Percentiles rank a stretch among this genome's conserved stretches.
Evolutionary conservation across 805 yeast genomes (phyloP).

Genomic region (Blastobotrys muscicola): DNA sequence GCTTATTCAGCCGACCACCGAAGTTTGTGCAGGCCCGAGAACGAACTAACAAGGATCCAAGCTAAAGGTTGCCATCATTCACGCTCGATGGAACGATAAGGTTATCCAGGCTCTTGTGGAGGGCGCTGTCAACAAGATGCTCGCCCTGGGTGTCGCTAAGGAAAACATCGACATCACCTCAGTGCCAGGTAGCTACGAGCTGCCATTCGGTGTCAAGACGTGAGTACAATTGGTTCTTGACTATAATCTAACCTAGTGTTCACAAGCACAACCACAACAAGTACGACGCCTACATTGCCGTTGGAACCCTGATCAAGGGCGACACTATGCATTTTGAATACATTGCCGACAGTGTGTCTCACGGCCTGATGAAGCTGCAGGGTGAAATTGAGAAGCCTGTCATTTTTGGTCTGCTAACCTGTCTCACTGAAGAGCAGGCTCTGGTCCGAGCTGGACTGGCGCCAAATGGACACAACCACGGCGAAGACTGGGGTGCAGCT

Average conservation of each 20-base stretch:
- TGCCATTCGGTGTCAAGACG: constrained; percentile 68
- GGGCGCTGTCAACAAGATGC: constrained; percentile 60
- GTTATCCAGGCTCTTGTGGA: constrained; percentile 71
- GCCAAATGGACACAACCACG: constrained; percentile 82
- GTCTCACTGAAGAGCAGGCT: constrained; percentile 92
- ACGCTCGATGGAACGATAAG: constrained; percentile 87
- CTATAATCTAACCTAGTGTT: constrained; percentile 7
- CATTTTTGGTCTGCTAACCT: constrained; percentile 88
- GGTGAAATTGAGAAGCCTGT: constrained; percentile 64
- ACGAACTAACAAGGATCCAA: constrained; percentile 15
- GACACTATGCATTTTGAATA: constrained; percentile 98
- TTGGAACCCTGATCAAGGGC: constrained; percentile 93
- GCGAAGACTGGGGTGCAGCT: constrained; percentile 98
- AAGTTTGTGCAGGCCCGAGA: too few relatives aligned
- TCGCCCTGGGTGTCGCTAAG: constrained; percentile 58
- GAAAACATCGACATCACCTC: constrained; percentile 72
- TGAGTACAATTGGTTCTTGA: constrained; percentile 9
- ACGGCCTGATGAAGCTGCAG: constrained; percentile 76
- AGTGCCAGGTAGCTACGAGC: constrained; percentile 92
- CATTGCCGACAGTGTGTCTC: constrained; percentile 83
- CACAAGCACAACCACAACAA: constrained; percentile 6
- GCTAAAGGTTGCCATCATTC: constrained; percentile 75
- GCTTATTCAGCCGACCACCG: too few relatives aligned
- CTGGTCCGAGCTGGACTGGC: constrained; percentile 80
- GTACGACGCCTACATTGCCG: constrained; percentile 78